These are phyloP conservation scores for Corrigiola litoralis DNA, from an alignment of 179 eudicot genomes.

Conservation along the genomic window DNA sequence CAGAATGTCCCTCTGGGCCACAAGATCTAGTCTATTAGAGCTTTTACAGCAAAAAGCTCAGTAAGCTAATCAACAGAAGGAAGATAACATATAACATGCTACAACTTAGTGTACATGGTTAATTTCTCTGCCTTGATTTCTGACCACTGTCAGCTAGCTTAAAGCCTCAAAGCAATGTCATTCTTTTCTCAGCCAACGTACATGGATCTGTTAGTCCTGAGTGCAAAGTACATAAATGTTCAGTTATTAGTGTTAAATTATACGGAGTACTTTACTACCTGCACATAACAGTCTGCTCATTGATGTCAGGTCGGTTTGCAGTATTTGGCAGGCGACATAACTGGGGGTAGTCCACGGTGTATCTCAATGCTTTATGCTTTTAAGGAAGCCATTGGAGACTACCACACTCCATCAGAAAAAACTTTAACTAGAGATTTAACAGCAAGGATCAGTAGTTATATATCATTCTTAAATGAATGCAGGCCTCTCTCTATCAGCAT, in stretches of 20 bases:
- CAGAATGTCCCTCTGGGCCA: too few species aligned
- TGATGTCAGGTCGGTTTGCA: constrained; percentile 77
- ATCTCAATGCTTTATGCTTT: constrained; percentile 89
- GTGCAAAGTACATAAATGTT: not conserved
- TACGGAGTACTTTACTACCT: not conserved
- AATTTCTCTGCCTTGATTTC: too few species aligned
- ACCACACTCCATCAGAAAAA: constrained; percentile 71
- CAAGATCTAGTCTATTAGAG: too few species aligned
- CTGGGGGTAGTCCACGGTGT: constrained; percentile 84
- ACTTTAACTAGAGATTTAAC: constrained; percentile 68
- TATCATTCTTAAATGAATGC: constrained; percentile 84
- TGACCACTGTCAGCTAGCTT: too few species aligned
- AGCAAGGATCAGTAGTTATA: constrained; percentile 64
- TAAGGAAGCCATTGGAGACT: constrained; percentile 75
- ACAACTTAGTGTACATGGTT: too few species aligned
- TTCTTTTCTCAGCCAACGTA: too few species aligned
- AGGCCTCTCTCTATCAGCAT: constrained; percentile 93
- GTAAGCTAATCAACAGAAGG: too few species aligned
- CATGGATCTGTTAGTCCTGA: too few species aligned
- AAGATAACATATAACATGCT: too few species aligned
- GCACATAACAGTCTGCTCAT: not conserved
- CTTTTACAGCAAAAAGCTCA: too few species aligned
- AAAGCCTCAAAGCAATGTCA: too few species aligned
- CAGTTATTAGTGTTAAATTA: too few species aligned
- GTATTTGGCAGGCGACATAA: constrained; percentile 60